Percentiles rank a stretch among this genome's conserved stretches.
These are phyloP conservation scores for Ophiobolus disseminans DNA, from an alignment of 2,329 filamentous ascomycete genomes.

Conservation along the genomic window DNA sequence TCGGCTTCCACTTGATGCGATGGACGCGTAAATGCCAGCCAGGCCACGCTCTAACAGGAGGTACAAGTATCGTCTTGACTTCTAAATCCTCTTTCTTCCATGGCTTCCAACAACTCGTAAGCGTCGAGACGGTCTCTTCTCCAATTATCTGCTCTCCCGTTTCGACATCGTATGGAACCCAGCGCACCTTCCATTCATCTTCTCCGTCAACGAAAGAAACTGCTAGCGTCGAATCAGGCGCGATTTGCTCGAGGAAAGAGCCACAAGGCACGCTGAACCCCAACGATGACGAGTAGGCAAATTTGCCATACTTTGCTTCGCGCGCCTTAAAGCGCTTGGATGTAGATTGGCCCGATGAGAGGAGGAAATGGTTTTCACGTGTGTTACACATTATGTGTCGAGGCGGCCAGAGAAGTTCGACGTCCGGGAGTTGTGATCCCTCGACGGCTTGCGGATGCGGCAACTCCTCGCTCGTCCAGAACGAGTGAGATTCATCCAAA, in stretches of 20 bases:
- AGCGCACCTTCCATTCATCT: conserved; percentile 27
- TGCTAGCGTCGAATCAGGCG: conserved; percentile 33
- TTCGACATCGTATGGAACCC: conserved; percentile 22
- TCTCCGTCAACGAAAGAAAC: conserved; percentile 24
- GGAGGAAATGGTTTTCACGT: conserved; percentile 18
- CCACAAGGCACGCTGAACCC: conserved; percentile 55
- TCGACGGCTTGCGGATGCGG: conserved; percentile 20
- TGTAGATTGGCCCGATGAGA: conserved; percentile 21
- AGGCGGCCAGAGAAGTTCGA: conserved; percentile 29
- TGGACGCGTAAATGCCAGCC: conserved; percentile 25
- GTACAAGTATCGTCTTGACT: conserved; percentile 12
- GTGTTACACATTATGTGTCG: conserved; percentile 53
- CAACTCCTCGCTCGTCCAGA: conserved; percentile 54
- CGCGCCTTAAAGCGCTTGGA: conserved; percentile 19
- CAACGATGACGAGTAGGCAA: conserved; percentile 55
- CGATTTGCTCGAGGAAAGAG: conserved; percentile 37
- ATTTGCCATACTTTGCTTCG: conserved; percentile 29
- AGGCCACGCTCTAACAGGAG: conserved; percentile 11
- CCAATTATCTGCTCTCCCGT: conserved; percentile 1
- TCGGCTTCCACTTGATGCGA: background rate
- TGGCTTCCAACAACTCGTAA: conserved; percentile 20
- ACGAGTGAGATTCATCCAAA: conserved; percentile 43
- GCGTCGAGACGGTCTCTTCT: background rate
- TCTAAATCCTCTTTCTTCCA: conserved; percentile 12
- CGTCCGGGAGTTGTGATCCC: conserved; percentile 6